Base-by-base conservation (phyloP, 805 yeast genomes). In the Starmera amethionina region DNA sequence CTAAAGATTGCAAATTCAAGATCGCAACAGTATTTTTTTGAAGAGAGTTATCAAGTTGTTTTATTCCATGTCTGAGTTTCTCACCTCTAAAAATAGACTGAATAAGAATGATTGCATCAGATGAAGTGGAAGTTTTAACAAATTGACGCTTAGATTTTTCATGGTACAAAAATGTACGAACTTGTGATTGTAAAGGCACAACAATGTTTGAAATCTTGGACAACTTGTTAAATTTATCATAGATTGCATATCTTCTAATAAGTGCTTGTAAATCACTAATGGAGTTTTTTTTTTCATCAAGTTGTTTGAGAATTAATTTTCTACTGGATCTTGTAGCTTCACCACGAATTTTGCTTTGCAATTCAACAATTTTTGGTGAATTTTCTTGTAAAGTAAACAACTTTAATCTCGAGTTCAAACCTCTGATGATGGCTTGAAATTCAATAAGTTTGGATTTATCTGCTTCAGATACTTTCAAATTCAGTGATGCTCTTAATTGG, bases 1-100 rank as follows among this genome's bases (percentile, higher is more conserved):
- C 44, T 1, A 63, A 47, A 1, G 86, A 63, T 54, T 88, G 96
- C 2, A 86, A 42, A 7, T 45, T 54, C 5, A 62, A 53, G 3
- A 79, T 48, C 1, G 15, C 5, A 1, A 18, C 2, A 10, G 36
- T 13, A 14, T 46, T 37, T 5, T 34, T 30, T 8, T 37, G 38
- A 32, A 47, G 14, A 1, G n/a, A 28, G 3, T 18, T 13, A 7
- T 31, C 25, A 30, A 42, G 43, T 13, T 15, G 12, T 10, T 37
- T 30, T 4, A 44, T 4, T 1, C 30, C 29, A 8, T 25, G 18
- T 42, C 64, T 49, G 1, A 40, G 30, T 1, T 31, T 36, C 5
- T 36, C 36, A 8, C 57, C 64, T 40, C 70, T 58, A 12, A 49
- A 41, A 4, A 63, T 47, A 6, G 77, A 58, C 51, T 74, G 79